Conservation (phyloP, 2,329 filamentous ascomycete genomes). For the Drechslerella stenobrocha region DNA sequence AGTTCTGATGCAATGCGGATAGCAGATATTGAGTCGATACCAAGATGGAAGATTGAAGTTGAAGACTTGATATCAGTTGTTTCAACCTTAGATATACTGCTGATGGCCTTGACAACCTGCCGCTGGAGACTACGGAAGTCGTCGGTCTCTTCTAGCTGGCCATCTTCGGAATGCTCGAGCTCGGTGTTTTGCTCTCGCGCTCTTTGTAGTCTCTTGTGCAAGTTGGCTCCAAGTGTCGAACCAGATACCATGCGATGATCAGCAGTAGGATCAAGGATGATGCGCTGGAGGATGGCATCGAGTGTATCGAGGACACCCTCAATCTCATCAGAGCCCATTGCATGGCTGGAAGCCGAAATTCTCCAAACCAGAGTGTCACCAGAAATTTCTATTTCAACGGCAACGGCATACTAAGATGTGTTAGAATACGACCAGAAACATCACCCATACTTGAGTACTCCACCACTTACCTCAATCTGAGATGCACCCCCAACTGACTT, state of each 20-base stretch:
- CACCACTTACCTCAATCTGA: conserved; percentile 63
- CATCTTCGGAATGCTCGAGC: conserved; percentile 6
- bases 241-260: conserved; percentile 10
- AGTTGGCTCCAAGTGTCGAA: conserved; percentile 23
- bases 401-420: conserved; percentile 34
- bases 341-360: conserved; percentile 65
- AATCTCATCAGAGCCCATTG: conserved; percentile 59
- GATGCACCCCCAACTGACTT: conserved; percentile 67
- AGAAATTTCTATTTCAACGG: conserved; percentile 72
- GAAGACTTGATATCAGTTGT: conserved; percentile 63
- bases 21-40: conserved; percentile 86
- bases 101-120: conserved; percentile 55
- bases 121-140: conserved; percentile 57
- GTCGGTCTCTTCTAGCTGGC: conserved; percentile 52
- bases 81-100: conserved; percentile 64
- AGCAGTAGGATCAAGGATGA: conserved; percentile 15
- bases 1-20: conserved; percentile 79
- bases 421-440: conserved; percentile 64
- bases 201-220: conserved; percentile 40
- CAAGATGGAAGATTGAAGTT: conserved; percentile 77
- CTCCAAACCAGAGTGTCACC: conserved; percentile 68
- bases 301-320: conserved; percentile 12
- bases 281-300: conserved; percentile 29
- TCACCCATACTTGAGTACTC: not conserved
- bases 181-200: conserved; percentile 6